These are phyloP conservation scores for Cystobasidiaceae sp. DNA, from an alignment of 1,284 basidiomycete species.

Conservation along the genomic window DNA sequence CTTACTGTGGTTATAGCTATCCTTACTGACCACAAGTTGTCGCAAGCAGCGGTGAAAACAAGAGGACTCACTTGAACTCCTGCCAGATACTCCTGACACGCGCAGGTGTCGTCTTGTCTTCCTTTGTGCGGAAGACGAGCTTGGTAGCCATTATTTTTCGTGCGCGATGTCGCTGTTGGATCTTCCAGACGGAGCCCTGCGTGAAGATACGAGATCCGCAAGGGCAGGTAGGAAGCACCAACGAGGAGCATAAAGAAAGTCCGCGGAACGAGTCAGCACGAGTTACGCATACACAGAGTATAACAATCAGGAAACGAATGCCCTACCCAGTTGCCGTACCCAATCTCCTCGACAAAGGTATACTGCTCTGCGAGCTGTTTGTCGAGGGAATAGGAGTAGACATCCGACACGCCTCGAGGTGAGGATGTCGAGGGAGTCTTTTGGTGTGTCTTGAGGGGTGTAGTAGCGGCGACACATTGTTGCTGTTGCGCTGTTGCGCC, in stretches of 20 bases:
- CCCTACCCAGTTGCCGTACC: slow-evolving; percentile 83
- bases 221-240: too few species aligned
- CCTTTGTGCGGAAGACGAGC: slow-evolving; percentile 70
- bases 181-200: slow-evolving; percentile 38
- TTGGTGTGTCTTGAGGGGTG: background rate
- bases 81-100: slow-evolving; percentile 63
- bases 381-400: slow-evolving; percentile 4
- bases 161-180: slow-evolving; percentile 29
- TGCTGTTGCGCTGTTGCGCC: too few species aligned
- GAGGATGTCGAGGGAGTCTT: background rate
- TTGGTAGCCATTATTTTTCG: slow-evolving; percentile 71
- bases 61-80: slow-evolving; percentile 38
- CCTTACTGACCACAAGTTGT: background rate
- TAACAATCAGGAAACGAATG: slow-evolving; percentile 72
- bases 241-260: slow-evolving; percentile 44
- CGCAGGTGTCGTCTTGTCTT: slow-evolving; percentile 72
- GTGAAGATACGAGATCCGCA: background rate
- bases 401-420: slow-evolving; percentile 17
- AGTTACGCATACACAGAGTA: too few species aligned
- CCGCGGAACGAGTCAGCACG: too few species aligned
- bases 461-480: background rate
- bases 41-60: background rate
- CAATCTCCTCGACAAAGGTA: slow-evolving; percentile 55
- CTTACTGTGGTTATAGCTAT: too few species aligned
- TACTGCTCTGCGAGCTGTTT: slow-evolving; percentile 9